Conservation (phyloP, 371 early-diverging fungal genomes). For the Phascolomyces articulosus region DNA sequence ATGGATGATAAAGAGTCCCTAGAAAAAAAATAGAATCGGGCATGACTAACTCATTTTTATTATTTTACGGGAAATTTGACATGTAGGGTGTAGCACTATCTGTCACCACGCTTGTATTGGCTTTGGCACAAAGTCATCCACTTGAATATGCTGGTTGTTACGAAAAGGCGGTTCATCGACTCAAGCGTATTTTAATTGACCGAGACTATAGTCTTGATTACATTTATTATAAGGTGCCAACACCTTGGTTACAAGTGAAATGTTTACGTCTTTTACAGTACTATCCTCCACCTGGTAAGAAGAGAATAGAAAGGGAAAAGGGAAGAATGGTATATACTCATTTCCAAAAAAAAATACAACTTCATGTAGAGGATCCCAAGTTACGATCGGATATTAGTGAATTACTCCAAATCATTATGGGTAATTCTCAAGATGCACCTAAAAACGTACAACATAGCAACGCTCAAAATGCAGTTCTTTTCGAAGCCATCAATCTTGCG, state of each 20-base stretch:
- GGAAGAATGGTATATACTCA: not conserved
- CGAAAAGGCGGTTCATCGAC: conserved; percentile 74
- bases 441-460: conserved; percentile 97
- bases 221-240: conserved; percentile 95
- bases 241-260: conserved; percentile 97
- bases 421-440: conserved; percentile 83
- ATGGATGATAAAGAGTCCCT: too few species aligned
- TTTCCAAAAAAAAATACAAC: not conserved
- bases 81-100: conserved; percentile 92
- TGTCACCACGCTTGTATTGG: conserved; percentile 82
- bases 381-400: conserved; percentile 66
- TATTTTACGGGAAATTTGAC: too few species aligned
- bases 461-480: conserved; percentile 93
- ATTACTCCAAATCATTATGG: conserved; percentile 80
- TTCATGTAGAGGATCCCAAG: conserved; percentile 54
- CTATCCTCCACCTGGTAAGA: conserved; percentile 86
- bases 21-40: too few species aligned
- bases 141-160: conserved; percentile 77
- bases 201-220: conserved; percentile 85
- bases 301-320: not conserved
- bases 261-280: conserved; percentile 92
- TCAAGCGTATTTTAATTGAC: conserved; percentile 88
- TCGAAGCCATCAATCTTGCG: conserved; percentile 95
- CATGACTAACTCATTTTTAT: too few species aligned
- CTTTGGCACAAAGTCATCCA: conserved; percentile 88